Evolutionary conservation across 139 green algal species (phyloP).

Genomic region (Edaphochlamys debaryana): DNA sequence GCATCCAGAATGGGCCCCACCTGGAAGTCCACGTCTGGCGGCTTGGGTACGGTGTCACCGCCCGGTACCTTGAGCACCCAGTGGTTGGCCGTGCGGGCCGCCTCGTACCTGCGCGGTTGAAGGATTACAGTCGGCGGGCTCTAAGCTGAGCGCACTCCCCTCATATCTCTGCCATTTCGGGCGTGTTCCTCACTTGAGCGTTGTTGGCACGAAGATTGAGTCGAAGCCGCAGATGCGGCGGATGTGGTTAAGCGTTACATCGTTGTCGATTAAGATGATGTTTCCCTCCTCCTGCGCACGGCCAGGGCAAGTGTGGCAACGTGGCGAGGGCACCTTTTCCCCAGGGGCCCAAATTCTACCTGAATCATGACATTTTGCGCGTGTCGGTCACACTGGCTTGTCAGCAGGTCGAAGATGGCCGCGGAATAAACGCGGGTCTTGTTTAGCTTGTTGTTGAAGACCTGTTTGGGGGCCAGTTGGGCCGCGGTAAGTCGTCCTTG

Average conservation of each 20-base stretch:
- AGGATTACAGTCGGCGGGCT: too few species aligned
- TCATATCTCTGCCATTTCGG: too few species aligned
- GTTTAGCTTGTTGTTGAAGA: constrained; percentile 64
- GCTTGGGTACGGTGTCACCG: too few species aligned
- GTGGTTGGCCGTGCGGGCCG: constrained; percentile 42
- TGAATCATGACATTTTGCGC: constrained; percentile 62
- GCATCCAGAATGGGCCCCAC: too few species aligned
- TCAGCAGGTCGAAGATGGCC: constrained; percentile 73
- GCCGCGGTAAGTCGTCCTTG: too few species aligned
- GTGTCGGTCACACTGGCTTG: constrained; percentile 69
- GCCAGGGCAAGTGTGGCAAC: too few species aligned
- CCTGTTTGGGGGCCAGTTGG: not conserved
- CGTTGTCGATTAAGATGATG: constrained; percentile 68
- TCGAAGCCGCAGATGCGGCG: constrained; percentile 59
- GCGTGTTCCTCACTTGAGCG: constrained; percentile 41
- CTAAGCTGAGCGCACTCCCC: too few species aligned
- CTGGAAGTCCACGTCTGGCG: too few species aligned
- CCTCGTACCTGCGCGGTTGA: constrained; percentile 47
- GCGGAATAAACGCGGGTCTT: constrained; percentile 56
- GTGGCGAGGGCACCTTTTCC: too few species aligned
- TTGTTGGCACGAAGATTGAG: constrained; percentile 52
- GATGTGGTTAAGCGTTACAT: constrained; percentile 49
- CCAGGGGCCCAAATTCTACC: too few species aligned
- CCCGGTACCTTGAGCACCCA: constrained; percentile 44
- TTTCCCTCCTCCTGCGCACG: constrained; percentile 55